Evolutionary conservation across 2,329 filamentous ascomycete species (phyloP).

Genomic region (Phyllosticta citribraziliensis): DNA sequence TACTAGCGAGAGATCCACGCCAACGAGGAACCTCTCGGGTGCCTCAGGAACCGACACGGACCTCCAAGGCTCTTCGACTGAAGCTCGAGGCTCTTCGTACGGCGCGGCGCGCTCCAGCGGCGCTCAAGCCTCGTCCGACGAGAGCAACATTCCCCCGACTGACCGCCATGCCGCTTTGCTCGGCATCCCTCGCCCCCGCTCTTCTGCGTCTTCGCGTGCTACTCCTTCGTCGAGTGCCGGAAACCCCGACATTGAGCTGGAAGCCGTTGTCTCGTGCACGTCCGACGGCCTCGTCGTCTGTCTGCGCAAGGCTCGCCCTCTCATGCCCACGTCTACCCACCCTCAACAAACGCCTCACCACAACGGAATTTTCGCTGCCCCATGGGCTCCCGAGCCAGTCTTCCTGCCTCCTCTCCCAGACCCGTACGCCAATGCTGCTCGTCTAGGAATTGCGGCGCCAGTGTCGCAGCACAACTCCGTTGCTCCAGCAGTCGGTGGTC

Average conservation of each 20-base stretch:
- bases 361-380: constrained; percentile 66
- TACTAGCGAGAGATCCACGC: constrained; percentile 20
- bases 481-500: constrained; percentile 35
- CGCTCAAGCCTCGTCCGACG: not conserved
- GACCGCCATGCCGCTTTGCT: not conserved
- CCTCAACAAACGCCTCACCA: constrained; percentile 28
- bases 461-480: constrained; percentile 14
- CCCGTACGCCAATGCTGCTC: constrained; percentile 9
- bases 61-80: constrained; percentile 10
- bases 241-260: constrained; percentile 52
- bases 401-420: constrained; percentile 28
- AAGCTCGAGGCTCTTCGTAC: not conserved
- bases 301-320: constrained; percentile 61
- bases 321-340: constrained; percentile 50
- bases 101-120: too few relatives aligned
- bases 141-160: not conserved
- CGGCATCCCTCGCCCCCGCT: not conserved
- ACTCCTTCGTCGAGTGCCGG: constrained; percentile 15
- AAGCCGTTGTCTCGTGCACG: constrained; percentile 85
- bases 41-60: constrained; percentile 8
- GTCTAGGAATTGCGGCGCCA: constrained; percentile 4
- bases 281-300: constrained; percentile 81
- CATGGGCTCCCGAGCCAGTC: constrained; percentile 65
- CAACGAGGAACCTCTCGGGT: constrained; percentile 14
- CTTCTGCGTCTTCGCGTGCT: not conserved